These are phyloP conservation scores for Claviceps digitariae DNA, from an alignment of 2,329 filamentous ascomycete genomes.

Conservation along the genomic window DNA sequence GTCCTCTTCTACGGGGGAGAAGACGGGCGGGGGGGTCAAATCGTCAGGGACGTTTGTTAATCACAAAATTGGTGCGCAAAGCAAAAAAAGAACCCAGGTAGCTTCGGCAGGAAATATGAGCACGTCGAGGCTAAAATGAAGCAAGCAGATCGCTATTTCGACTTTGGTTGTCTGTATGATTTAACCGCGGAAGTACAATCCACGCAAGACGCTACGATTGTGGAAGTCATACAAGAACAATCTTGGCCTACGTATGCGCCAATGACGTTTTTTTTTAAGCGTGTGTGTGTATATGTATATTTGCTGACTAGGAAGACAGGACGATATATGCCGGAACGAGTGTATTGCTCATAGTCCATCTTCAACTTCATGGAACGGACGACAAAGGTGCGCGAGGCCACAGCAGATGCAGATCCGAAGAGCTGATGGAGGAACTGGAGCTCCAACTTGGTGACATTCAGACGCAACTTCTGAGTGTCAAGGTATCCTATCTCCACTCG, in stretches of 20 bases:
- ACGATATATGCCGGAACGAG: constrained; percentile 29
- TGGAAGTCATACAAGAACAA: constrained; percentile 34
- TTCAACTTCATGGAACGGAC: constrained; percentile 19
- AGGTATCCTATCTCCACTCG: constrained; percentile 42
- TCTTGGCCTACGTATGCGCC: constrained; percentile 24
- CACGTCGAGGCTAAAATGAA: neutral
- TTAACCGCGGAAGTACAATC: constrained; percentile 33
- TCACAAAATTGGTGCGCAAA: constrained; percentile 11
- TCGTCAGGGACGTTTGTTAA: constrained; percentile 7
- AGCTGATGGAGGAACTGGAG: constrained; percentile 46
- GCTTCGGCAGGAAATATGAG: neutral
- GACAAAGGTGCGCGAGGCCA: constrained; percentile 10
- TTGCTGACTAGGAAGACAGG: constrained; percentile 14
- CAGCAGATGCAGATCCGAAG: constrained; percentile 31
- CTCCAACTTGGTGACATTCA: constrained; percentile 35
- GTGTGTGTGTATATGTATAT: neutral
- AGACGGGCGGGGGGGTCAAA: neutral
- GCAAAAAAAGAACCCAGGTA: neutral
- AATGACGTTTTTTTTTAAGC: neutral
- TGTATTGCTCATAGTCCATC: constrained; percentile 34
- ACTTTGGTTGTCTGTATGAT: constrained; percentile 36
- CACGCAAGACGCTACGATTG: constrained; percentile 23
- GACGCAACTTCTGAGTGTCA: constrained; percentile 37
- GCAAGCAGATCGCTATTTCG: constrained; percentile 18
- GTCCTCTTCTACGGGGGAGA: neutral